Percentiles rank a stretch among this genome's conserved stretches.
phyloP scores from a whole-genome alignment of 179 eudicot genomes.

The Spinacia oleracea region DNA sequence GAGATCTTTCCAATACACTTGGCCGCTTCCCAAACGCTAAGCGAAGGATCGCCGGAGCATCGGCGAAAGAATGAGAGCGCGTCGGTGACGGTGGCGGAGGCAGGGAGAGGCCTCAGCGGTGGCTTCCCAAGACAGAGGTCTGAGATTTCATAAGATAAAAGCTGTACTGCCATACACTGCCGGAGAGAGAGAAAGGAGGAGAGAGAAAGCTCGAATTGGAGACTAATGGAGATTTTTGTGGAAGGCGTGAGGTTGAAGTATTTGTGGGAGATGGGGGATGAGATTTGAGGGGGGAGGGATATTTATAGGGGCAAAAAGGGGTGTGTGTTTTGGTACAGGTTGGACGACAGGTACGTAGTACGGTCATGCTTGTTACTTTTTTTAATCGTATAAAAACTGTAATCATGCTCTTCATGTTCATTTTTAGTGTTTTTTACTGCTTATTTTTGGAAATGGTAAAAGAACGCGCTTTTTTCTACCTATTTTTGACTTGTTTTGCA shows the following conservation, averaged over 20 bases:
- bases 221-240: background rate
- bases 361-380: background rate
- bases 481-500: too few relatives aligned
- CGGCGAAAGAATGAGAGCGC: slow-evolving; percentile 55
- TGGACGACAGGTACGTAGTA: slow-evolving; percentile 12
- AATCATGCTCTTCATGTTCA: background rate
- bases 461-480: background rate
- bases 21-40: slow-evolving; percentile 55
- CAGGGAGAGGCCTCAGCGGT: slow-evolving; percentile 49
- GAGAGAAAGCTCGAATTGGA: background rate
- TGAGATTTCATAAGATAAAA: slow-evolving; percentile 53
- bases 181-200: too few relatives aligned
- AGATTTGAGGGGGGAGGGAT: background rate
- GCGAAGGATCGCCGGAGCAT: slow-evolving; percentile 47
- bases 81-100: slow-evolving; percentile 52
- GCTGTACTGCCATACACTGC: slow-evolving; percentile 72
- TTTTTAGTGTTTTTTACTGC: too few relatives aligned
- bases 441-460: background rate
- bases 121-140: slow-evolving; percentile 88
- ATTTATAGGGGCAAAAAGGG: background rate
- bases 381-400: too few relatives aligned
- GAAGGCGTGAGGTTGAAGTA: background rate
- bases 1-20: slow-evolving; percentile 65
- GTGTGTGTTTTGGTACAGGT: background rate
- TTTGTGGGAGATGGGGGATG: too few relatives aligned